Percentiles rank a stretch among this genome's conserved stretches.
Conservation (phyloP, 2,329 filamentous ascomycete species). For the Penicillium sp. region DNA sequence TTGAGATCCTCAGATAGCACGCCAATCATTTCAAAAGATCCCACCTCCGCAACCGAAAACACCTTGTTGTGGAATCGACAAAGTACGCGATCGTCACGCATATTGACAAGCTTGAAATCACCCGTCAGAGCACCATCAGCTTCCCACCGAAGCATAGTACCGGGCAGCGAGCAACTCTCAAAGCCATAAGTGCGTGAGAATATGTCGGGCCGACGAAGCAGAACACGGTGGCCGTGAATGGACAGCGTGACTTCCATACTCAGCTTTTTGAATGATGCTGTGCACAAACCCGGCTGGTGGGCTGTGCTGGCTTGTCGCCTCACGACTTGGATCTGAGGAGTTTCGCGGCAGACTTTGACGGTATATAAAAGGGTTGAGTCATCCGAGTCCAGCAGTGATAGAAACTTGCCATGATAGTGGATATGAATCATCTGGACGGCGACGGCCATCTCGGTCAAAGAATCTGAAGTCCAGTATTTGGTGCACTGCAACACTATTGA, state of each 20-base stretch:
- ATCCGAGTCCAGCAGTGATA: not conserved
- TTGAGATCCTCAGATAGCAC: not conserved
- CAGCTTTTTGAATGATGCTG: not conserved
- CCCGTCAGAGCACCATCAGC: not conserved
- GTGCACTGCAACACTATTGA: not conserved
- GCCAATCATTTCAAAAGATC: not conserved
- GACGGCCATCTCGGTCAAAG: not conserved
- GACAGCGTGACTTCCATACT: not conserved
- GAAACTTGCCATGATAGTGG: not conserved
- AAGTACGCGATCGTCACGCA: not conserved
- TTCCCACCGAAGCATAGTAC: not conserved
- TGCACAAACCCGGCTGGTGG: not conserved
- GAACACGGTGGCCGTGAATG: not conserved
- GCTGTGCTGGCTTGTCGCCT: not conserved
- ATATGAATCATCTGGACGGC: not conserved
- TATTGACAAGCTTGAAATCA: not conserved
- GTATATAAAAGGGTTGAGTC: not conserved
- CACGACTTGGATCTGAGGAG: not conserved
- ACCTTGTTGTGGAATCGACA: not conserved
- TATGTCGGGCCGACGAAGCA: not conserved
- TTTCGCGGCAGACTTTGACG: not conserved
- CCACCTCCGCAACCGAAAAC: not conserved
- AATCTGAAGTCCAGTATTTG: not conserved
- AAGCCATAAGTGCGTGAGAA: not conserved
- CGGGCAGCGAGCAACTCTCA: not conserved